A percentile compares a stretch with the other conserved stretches of the same genome.
Conservation (phyloP, 495 filamentous ascomycete genomes). For the Pyrenula aspistea region DNA sequence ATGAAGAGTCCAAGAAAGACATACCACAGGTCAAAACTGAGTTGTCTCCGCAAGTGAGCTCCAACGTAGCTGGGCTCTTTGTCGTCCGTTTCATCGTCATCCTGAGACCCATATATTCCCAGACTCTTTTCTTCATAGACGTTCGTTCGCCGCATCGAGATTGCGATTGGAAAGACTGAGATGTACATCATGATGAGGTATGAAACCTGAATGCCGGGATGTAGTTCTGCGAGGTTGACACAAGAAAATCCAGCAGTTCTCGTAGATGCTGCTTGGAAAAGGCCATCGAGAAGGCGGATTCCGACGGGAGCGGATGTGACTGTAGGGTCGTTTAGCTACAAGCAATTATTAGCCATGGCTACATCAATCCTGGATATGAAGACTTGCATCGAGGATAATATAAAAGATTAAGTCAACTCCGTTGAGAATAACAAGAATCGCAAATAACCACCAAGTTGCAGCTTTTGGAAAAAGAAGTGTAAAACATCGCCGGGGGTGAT, state of each 20-base stretch:
- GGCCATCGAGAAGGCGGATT: constrained; percentile 64
- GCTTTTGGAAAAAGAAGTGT: constrained; percentile 79
- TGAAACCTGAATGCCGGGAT: constrained; percentile 86
- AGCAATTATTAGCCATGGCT: constrained; percentile 7
- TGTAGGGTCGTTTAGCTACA: constrained; percentile 51
- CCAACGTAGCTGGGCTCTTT: constrained; percentile 70
- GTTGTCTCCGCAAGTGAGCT: constrained; percentile 74
- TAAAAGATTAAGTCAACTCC: constrained; percentile 77
- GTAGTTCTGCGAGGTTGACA: constrained; percentile 61
- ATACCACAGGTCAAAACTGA: constrained; percentile 93
- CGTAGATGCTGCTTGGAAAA: constrained; percentile 80
- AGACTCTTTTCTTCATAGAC: constrained; percentile 94
- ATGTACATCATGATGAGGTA: constrained; percentile 99
- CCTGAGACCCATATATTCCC: constrained; percentile 52
- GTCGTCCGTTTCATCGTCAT: constrained; percentile 28
- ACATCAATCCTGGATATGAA: not conserved
- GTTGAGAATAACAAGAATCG: constrained; percentile 72
- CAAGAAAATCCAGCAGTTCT: constrained; percentile 80
- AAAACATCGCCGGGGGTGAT: constrained; percentile 91
- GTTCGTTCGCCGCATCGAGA: constrained; percentile 85
- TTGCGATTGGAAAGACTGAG: constrained; percentile 89
- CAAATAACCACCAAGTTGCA: constrained; percentile 95
- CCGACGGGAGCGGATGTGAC: constrained; percentile 53
- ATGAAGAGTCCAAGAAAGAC: constrained; percentile 83
- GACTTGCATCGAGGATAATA: constrained; percentile 72